Evolutionary conservation across 768 basidiomycete species (phyloP), one percentile per base, ranked within the genome.

Genomic region (Rhizopogon vinicolor): DNA sequence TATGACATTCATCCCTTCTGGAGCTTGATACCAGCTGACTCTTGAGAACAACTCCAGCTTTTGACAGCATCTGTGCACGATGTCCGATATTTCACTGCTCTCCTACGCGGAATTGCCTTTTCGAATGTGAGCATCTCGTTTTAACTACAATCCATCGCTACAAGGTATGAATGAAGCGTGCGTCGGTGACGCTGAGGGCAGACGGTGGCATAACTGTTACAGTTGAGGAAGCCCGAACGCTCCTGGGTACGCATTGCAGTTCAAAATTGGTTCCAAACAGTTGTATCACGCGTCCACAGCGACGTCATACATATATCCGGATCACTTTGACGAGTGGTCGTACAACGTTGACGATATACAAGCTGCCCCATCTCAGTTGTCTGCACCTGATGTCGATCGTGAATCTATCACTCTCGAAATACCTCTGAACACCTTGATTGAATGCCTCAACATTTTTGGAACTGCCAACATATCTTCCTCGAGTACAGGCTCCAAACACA

Each of bases 371-470:
- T 70, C 68, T 29, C 68, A 65, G 43, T 39, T 44, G 29, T 37
- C 54, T 41, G 55, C 44, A 28, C 45, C 59, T 45, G 31, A 62
- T 57, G 13, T 48, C 55, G 44, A 65, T 51, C 58, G 55, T 22
- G 60, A 67, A 33, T 46, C 54, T 42, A 72, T 73, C 2, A 78
- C 83, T 0, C 89, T 98, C 63, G 92, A 95, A 68, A 80, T 99
- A 54, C 88, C 89, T 2, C 81, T 99, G 40, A 81, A 84, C 66
- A 87, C 86, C 3, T 73, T 98, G 50, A 81, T 97, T 57, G 93
- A 97, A 60, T 94, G 91, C 63, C 76, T 99, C 33, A 95, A 96
- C 63, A 87, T 98, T 53, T 98, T 95, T 63, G 95, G 96, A 29
- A 90, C 93, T 10, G 91, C 89, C 33, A 64, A 67, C 37, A 63